phyloP scores from a whole-genome alignment of 441 rosid genomes.

The Aquilaria agallochum region DNA sequence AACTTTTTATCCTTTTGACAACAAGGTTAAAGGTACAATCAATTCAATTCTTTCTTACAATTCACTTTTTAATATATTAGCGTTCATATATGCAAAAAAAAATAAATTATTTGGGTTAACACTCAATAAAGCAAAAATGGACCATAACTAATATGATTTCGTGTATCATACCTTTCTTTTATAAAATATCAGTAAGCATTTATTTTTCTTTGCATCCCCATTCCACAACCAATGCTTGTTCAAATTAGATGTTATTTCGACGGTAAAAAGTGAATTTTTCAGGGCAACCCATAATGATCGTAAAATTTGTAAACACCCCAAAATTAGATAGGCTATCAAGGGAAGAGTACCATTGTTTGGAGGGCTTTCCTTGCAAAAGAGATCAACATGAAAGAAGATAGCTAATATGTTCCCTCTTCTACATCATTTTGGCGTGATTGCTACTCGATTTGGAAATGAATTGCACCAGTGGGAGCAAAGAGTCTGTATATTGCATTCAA shows the following conservation, averaged over 20 bases:
- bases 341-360: constrained; percentile 63
- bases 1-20: too few species aligned
- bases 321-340: constrained; percentile 68
- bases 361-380: constrained; percentile 66
- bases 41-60: too few species aligned
- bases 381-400: constrained; percentile 29
- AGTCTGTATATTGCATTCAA: constrained; percentile 17
- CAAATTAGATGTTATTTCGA: not conserved
- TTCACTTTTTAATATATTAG: too few species aligned
- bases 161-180: too few species aligned
- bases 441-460: constrained; percentile 32
- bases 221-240: too few species aligned
- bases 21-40: too few species aligned
- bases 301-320: constrained; percentile 60
- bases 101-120: too few species aligned
- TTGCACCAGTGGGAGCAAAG: constrained; percentile 12
- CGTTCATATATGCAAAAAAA: too few species aligned
- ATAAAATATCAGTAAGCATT: constrained; percentile 71
- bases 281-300: constrained; percentile 98
- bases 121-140: too few species aligned
- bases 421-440: not conserved
- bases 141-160: too few species aligned
- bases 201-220: not conserved
- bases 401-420: constrained; percentile 2
- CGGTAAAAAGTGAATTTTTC: constrained; percentile 1